Conservation (phyloP, 768 basidiomycete species). For the Sutorius australiensis region DNA sequence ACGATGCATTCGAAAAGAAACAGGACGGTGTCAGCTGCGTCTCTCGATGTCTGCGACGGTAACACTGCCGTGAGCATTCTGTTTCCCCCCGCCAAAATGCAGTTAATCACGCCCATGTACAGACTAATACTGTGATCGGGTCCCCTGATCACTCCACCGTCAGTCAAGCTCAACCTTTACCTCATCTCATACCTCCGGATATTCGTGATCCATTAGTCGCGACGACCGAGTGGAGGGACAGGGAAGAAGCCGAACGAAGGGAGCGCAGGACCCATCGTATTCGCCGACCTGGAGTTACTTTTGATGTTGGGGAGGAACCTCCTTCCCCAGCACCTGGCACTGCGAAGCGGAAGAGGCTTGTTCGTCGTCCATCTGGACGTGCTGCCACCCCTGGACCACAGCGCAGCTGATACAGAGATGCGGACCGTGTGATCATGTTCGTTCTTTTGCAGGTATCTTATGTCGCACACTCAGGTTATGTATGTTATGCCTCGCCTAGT, state of each 20-base stretch:
- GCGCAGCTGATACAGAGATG: constrained; percentile 13
- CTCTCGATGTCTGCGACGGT: constrained; percentile 75
- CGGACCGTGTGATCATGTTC: background rate
- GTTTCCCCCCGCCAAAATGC: background rate
- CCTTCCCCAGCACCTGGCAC: constrained; percentile 36
- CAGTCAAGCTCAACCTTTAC: constrained; percentile 51
- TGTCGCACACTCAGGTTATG: constrained; percentile 17
- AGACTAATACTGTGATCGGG: constrained; percentile 71
- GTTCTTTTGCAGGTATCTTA: constrained; percentile 23
- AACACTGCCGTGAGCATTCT: constrained; percentile 58
- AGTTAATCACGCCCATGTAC: constrained; percentile 4
- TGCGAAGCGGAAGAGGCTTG: constrained; percentile 21
- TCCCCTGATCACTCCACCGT: constrained; percentile 70
- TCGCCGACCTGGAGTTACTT: constrained; percentile 62
- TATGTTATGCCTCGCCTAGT: constrained; percentile 30
- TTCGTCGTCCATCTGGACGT: constrained; percentile 31
- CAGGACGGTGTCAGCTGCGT: constrained; percentile 68
- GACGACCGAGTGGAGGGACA: constrained; percentile 67
- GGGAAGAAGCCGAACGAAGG: constrained; percentile 50
- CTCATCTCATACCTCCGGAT: constrained; percentile 45
- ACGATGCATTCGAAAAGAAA: constrained; percentile 47
- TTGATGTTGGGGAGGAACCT: constrained; percentile 56
- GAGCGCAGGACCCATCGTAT: constrained; percentile 38
- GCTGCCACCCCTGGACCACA: constrained; percentile 22
- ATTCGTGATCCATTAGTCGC: constrained; percentile 62